Evolutionary conservation across 1,284 basidiomycete genomes (phyloP), one percentile per base, ranked within the genome.

Genomic region (Malassezia brasiliensis): DNA sequence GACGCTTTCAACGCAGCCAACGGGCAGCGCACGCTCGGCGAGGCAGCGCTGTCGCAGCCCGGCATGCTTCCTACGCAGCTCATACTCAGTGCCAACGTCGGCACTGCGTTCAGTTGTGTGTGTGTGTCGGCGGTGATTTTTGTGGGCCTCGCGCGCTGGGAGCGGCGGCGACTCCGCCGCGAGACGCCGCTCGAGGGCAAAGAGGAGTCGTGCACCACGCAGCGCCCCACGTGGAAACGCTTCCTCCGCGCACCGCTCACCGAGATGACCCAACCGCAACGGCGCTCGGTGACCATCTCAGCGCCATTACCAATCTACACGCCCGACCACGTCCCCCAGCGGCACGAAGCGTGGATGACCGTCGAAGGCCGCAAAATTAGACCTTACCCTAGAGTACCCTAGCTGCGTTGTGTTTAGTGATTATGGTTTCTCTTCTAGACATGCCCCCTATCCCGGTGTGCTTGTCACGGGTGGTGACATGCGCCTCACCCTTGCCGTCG

Each of bases 401-500:
- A 31, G 17, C 14, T 8, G 15, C 11, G 14, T 15, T 11, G 5
- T 15, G 32, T 15, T 34, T 25, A 20, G 30, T 42, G 12, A 42
- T 42, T 3, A 41, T 7, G 20, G 22, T 40, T 40, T 40, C 17
- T 15, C 10, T 17, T 20, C 40, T 6, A 6, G 12, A 19, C 1
- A 42, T 20, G 14, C 30, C 14, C 8, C 20, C 17, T 15, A 6
- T 22, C 40, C 15, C 15, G 25, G 40, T 20, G 59, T 74, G 2
- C 56, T 74, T 0, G 52, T 74, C 5, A 67, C 62, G 34, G 65
- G 76, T 5, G 76, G 67, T 0, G 74, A 71, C 11, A 72, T 77
- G 36, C 89, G 89, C 34, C 83, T 93, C 53, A 89, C 90, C 2
- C 81, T 90, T 45, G 86, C 85, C 17, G 80, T 85, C 53, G 81